These are phyloP conservation scores for Oehlia diaphana DNA, from an alignment of 192 early-diverging fungal genomes.

Conservation along the genomic window DNA sequence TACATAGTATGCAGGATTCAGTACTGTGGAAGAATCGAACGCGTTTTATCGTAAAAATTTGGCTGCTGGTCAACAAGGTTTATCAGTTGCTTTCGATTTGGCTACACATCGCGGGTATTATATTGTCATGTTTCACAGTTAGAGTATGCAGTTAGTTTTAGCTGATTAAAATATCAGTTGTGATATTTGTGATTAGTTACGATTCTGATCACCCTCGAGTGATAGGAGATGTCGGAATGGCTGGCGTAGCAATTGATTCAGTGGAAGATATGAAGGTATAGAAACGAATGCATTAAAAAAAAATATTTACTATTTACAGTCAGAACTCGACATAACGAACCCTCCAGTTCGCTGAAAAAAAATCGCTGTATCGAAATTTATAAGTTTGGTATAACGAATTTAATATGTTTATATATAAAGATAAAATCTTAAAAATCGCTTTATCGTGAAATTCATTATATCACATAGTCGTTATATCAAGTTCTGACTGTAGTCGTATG, in stretches of 20 bases:
- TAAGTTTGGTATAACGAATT: too few relatives aligned
- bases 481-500: neutral
- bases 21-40: conserved; percentile 90
- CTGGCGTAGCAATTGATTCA: conserved; percentile 89
- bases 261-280: conserved; percentile 86
- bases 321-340: too few relatives aligned
- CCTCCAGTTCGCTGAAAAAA: too few relatives aligned
- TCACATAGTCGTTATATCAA: too few relatives aligned
- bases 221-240: conserved; percentile 90
- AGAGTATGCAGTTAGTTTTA: neutral
- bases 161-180: neutral
- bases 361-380: too few relatives aligned
- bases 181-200: conserved; percentile 48
- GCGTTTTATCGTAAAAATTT: conserved; percentile 85
- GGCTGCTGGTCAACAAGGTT: conserved; percentile 86
- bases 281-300: too few relatives aligned
- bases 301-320: neutral
- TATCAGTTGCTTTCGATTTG: conserved; percentile 87
- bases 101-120: conserved; percentile 81
- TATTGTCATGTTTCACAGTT: neutral
- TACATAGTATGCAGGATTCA: conserved; percentile 85
- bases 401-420: too few relatives aligned
- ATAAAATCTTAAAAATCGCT: too few relatives aligned
- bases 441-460: too few relatives aligned
- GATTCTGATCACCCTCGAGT: conserved; percentile 91